Evolutionary conservation across 805 yeast genomes (phyloP).

Genomic region (Candida xyloterini): DNA sequence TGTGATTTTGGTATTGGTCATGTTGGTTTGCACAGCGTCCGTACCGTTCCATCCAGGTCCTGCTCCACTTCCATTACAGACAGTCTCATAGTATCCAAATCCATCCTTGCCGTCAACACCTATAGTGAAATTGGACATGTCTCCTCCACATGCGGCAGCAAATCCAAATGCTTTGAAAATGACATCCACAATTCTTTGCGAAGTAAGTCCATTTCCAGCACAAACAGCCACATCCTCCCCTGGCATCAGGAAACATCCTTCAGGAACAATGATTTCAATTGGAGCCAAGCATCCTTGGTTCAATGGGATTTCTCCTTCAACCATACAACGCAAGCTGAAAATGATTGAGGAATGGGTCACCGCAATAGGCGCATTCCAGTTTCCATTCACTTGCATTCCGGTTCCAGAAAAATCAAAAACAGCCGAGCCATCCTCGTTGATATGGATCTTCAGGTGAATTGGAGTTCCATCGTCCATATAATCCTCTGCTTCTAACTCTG

Average conservation of each 20-base stretch:
- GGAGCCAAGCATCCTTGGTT: conserved; percentile 80
- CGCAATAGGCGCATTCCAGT: conserved; percentile 88
- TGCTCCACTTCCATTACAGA: conserved; percentile 53
- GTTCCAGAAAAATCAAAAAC: conserved; percentile 83
- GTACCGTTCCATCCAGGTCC: conserved; percentile 45
- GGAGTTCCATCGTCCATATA: conserved; percentile 78
- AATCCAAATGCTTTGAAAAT: conserved; percentile 52
- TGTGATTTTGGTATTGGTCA: conserved; percentile 53
- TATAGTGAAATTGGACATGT: conserved; percentile 52
- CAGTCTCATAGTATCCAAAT: conserved; percentile 51
- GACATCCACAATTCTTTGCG: conserved; percentile 52
- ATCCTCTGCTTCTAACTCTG: conserved; percentile 51
- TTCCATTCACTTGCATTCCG: conserved; percentile 79
- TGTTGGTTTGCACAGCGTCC: conserved; percentile 49
- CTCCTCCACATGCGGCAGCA: conserved; percentile 55
- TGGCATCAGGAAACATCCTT: conserved; percentile 30
- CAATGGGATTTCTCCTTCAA: conserved; percentile 81
- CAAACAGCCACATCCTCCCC: conserved; percentile 47
- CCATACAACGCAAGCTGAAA: conserved; percentile 79
- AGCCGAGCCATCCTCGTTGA: conserved; percentile 49
- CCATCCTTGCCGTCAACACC: conserved; percentile 44
- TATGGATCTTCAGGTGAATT: conserved; percentile 51
- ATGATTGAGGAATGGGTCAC: conserved; percentile 85
- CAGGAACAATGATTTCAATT: conserved; percentile 19
- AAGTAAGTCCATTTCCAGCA: conserved; percentile 50